These are phyloP conservation scores for Sarocladiaceae sp. DNA, from an alignment of 2,329 filamentous ascomycete species.

Conservation along the genomic window DNA sequence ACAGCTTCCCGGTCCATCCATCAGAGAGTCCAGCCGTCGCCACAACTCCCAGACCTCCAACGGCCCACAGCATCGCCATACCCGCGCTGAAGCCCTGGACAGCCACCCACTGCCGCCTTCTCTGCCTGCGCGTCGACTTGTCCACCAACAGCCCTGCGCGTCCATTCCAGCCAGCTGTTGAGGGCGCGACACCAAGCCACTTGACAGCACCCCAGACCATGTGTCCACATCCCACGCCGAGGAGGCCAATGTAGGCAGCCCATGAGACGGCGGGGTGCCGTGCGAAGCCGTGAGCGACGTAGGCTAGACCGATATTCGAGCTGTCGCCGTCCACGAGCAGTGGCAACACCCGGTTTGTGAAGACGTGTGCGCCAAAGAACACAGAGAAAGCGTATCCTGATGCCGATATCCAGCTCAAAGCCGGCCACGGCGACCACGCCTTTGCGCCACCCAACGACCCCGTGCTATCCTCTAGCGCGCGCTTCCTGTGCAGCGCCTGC, in stretches of 20 bases:
- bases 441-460: slow-evolving; percentile 20
- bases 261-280: slow-evolving; percentile 61
- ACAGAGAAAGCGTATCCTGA: slow-evolving; percentile 66
- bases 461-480: slow-evolving; percentile 20
- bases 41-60: slow-evolving; percentile 72
- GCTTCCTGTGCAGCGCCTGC: slow-evolving; percentile 29
- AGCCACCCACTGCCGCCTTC: slow-evolving; percentile 61
- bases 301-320: slow-evolving; percentile 77
- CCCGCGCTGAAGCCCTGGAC: slow-evolving; percentile 60
- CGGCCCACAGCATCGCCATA: slow-evolving; percentile 66
- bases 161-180: slow-evolving; percentile 39
- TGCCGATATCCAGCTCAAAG: slow-evolving; percentile 60
- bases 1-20: slow-evolving; percentile 76
- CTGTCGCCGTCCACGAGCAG: slow-evolving; percentile 73
- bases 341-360: slow-evolving; percentile 71
- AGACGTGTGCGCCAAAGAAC: slow-evolving; percentile 63
- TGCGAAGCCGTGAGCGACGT: slow-evolving; percentile 79
- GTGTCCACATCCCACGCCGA: slow-evolving; percentile 66
- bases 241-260: slow-evolving; percentile 60
- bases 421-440: slow-evolving; percentile 53
- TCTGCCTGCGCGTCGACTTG: slow-evolving; percentile 43
- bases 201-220: slow-evolving; percentile 80
- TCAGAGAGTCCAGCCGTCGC: slow-evolving; percentile 61
- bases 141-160: slow-evolving; percentile 38
- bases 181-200: slow-evolving; percentile 65